Evolutionary conservation across 805 yeast species (phyloP).

Genomic region (Wickerhamiella azymoides): DNA sequence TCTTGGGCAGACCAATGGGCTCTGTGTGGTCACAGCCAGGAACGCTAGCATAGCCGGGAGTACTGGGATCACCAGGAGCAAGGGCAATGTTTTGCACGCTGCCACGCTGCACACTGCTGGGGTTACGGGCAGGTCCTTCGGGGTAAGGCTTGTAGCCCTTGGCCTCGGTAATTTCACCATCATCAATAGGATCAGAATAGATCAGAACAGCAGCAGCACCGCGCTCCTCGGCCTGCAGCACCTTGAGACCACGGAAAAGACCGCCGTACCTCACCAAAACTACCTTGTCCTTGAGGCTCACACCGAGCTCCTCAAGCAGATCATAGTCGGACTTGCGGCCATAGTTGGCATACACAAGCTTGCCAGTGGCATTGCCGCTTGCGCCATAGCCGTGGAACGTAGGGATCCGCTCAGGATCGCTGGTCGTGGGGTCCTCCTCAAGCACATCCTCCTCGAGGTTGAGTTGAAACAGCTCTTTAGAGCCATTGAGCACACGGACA

Average conservation of each 20-base stretch:
- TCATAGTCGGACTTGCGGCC: constrained; percentile 52
- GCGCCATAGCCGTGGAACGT: constrained; percentile 70
- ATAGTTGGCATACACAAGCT: constrained; percentile 52
- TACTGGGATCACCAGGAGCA: constrained; percentile 67
- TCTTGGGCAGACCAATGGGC: constrained; percentile 44
- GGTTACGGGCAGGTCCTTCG: constrained; percentile 63
- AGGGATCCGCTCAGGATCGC: constrained; percentile 39
- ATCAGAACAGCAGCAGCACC: constrained; percentile 57
- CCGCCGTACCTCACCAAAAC: constrained; percentile 56
- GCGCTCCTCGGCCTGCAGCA: constrained; percentile 57
- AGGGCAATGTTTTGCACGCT: constrained; percentile 48
- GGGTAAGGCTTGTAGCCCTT: constrained; percentile 58
- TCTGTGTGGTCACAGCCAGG: constrained; percentile 33
- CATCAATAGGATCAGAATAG: constrained; percentile 58
- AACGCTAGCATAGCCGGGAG: constrained; percentile 48
- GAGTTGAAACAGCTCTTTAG: constrained; percentile 33
- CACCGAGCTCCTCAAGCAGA: constrained; percentile 32
- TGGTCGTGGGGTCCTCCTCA: constrained; percentile 38
- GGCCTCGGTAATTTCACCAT: constrained; percentile 32
- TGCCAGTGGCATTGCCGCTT: constrained; percentile 57
- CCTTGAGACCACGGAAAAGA: constrained; percentile 60
- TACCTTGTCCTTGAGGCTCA: constrained; percentile 42
- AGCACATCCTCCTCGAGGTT: constrained; percentile 39
- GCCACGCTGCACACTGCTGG: constrained; percentile 64
- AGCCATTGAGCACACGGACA: constrained; percentile 30